These are phyloP conservation scores for Exutisphaerella laricina DNA, from an alignment of 2,329 filamentous ascomycete genomes.

Conservation along the genomic window DNA sequence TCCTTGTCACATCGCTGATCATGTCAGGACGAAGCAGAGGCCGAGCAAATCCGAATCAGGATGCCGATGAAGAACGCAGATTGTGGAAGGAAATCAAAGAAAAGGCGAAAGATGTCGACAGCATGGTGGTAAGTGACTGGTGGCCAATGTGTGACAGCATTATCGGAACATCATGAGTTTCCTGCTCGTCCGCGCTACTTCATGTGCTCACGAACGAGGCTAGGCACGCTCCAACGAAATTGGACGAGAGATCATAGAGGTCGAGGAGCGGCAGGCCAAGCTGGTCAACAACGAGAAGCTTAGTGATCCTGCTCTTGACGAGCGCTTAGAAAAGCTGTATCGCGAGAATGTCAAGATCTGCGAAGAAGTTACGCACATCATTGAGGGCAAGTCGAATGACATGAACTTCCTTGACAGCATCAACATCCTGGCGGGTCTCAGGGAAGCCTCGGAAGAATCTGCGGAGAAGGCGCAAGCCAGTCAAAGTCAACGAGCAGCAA, in stretches of 20 bases:
- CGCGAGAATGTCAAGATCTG: constrained; percentile 46
- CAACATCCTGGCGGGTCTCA: constrained; percentile 43
- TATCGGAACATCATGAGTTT: too few species aligned
- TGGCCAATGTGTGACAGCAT: neutral
- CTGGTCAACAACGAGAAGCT: constrained; percentile 28
- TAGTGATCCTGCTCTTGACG: constrained; percentile 37
- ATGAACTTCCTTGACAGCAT: constrained; percentile 41
- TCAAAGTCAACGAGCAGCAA: constrained; percentile 22
- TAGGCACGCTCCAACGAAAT: constrained; percentile 32
- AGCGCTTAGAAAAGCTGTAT: constrained; percentile 42
- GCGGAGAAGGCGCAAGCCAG: constrained; percentile 33
- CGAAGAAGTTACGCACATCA: constrained; percentile 42
- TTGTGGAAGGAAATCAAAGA: constrained; percentile 46
- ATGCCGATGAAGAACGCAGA: constrained; percentile 46
- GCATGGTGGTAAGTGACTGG: constrained; percentile 40
- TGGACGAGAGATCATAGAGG: constrained; percentile 34
- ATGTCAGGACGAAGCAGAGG: constrained; percentile 46
- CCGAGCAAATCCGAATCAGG: constrained; percentile 42
- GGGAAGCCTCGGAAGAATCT: constrained; percentile 41
- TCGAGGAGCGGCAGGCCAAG: constrained; percentile 33
- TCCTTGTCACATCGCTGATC: too few species aligned
- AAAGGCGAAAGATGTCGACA: constrained; percentile 43
- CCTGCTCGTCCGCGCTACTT: too few species aligned
- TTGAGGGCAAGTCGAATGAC: constrained; percentile 39
- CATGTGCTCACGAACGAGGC: neutral